Evolutionary conservation across 2,329 filamentous ascomycete species (phyloP).

Genomic region (Trichoderma pleuroti): DNA sequence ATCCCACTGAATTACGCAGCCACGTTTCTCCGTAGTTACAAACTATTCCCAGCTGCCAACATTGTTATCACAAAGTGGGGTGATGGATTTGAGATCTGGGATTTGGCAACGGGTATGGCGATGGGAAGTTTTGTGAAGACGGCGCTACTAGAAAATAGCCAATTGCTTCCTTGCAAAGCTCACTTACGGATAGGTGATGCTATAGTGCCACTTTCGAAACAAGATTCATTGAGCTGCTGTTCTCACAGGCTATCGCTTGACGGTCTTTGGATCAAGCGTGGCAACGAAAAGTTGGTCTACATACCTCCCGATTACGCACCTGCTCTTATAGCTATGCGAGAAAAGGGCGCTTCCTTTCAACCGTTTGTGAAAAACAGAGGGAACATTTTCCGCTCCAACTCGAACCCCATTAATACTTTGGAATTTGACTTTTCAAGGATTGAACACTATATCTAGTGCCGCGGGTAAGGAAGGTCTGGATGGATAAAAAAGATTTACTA

Average conservation of each 20-base stretch:
- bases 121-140: too few species aligned
- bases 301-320: background rate
- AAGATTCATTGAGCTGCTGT: background rate
- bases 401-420: background rate
- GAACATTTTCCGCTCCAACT: background rate
- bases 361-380: background rate
- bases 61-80: accelerated
- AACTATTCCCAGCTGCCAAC: background rate
- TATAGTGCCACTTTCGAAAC: background rate
- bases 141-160: accelerated
- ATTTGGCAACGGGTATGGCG: background rate
- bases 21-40: accelerated
- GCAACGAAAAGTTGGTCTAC: background rate
- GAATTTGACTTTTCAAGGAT: background rate
- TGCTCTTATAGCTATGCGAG: background rate
- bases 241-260: background rate
- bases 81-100: background rate
- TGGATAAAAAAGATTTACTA: background rate
- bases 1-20: background rate
- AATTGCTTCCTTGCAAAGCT: background rate
- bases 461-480: too few species aligned
- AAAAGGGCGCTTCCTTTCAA: background rate
- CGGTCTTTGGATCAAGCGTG: background rate
- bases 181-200: background rate
- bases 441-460: background rate